Percentiles rank a stretch among this genome's conserved stretches.
These are phyloP conservation scores for Amanita pseudoporphyria DNA, from an alignment of 768 basidiomycete species.

Conservation along the genomic window DNA sequence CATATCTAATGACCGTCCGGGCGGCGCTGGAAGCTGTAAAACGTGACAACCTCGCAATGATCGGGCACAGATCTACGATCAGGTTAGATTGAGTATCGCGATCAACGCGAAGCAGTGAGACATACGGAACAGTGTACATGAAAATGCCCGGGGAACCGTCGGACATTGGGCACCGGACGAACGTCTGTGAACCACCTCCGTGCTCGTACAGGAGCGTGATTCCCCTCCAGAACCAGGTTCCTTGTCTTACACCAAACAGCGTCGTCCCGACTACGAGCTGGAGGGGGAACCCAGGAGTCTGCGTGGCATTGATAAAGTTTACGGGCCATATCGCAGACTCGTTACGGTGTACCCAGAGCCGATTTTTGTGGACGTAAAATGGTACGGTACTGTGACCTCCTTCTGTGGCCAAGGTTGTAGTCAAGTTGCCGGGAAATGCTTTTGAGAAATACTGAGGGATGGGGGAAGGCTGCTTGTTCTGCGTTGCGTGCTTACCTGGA, in stretches of 20 bases:
- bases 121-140: slow-evolving; percentile 38
- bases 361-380: slow-evolving; percentile 44
- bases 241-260: slow-evolving; percentile 28
- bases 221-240: slow-evolving; percentile 46
- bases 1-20: neutral
- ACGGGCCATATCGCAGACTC: slow-evolving; percentile 46
- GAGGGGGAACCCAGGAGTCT: slow-evolving; percentile 31
- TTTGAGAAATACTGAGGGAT: too few species aligned
- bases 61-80: slow-evolving; percentile 23
- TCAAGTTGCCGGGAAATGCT: slow-evolving; percentile 42
- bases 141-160: slow-evolving; percentile 35
- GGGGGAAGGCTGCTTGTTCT: too few species aligned
- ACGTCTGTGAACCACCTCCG: slow-evolving; percentile 32
- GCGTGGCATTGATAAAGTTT: slow-evolving; percentile 43
- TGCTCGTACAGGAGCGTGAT: slow-evolving; percentile 44
- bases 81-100: neutral
- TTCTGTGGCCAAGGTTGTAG: slow-evolving; percentile 23
- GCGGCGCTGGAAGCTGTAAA: slow-evolving; percentile 23
- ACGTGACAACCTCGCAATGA: slow-evolving; percentile 25
- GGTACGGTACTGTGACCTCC: too few species aligned
- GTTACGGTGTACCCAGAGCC: slow-evolving; percentile 46
- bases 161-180: slow-evolving; percentile 29
- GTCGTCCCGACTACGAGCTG: slow-evolving; percentile 36
- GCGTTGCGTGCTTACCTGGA: slow-evolving; percentile 24
- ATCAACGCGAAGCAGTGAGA: slow-evolving; percentile 1